These are phyloP conservation scores for Pseudozyma hubeiensis DNA, from an alignment of 1,284 basidiomycete genomes.

Conservation along the genomic window DNA sequence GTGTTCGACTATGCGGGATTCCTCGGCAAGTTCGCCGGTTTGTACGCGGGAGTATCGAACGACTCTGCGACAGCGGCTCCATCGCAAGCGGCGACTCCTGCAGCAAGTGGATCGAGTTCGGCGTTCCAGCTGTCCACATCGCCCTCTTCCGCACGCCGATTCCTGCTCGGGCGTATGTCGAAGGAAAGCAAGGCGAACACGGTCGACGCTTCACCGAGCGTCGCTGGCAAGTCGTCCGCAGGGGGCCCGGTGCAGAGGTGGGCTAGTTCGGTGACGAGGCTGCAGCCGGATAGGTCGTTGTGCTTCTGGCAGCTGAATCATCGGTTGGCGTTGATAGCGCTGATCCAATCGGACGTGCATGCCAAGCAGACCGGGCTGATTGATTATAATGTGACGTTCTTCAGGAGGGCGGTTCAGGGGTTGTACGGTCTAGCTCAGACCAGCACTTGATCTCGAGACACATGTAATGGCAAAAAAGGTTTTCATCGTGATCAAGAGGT, in stretches of 20 bases:
- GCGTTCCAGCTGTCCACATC: slow-evolving; percentile 32
- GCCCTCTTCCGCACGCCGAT: slow-evolving; percentile 36
- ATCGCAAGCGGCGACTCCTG: slow-evolving; percentile 3
- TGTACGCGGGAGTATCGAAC: slow-evolving; percentile 74
- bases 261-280: slow-evolving; percentile 70
- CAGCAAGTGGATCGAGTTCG: slow-evolving; percentile 3
- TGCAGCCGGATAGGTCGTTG: slow-evolving; percentile 81
- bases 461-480: background rate
- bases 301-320: slow-evolving; percentile 87
- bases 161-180: slow-evolving; percentile 26
- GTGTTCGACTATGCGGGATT: slow-evolving; percentile 92
- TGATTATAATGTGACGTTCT: slow-evolving; percentile 92
- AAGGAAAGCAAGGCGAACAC: slow-evolving; percentile 14
- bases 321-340: slow-evolving; percentile 80
- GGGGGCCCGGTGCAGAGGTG: slow-evolving; percentile 27
- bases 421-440: slow-evolving; percentile 62
- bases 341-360: slow-evolving; percentile 83
- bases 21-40: slow-evolving; percentile 82
- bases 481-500: background rate
- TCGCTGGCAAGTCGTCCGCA: background rate
- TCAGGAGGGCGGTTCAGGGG: slow-evolving; percentile 73
- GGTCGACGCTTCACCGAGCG: background rate
- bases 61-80: slow-evolving; percentile 1
- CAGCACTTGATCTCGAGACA: slow-evolving; percentile 19
- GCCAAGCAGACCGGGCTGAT: slow-evolving; percentile 82